Evolutionary conservation across 148 eudicot genomes (phyloP).

Genomic region (Tetragonia tetragonoides): DNA sequence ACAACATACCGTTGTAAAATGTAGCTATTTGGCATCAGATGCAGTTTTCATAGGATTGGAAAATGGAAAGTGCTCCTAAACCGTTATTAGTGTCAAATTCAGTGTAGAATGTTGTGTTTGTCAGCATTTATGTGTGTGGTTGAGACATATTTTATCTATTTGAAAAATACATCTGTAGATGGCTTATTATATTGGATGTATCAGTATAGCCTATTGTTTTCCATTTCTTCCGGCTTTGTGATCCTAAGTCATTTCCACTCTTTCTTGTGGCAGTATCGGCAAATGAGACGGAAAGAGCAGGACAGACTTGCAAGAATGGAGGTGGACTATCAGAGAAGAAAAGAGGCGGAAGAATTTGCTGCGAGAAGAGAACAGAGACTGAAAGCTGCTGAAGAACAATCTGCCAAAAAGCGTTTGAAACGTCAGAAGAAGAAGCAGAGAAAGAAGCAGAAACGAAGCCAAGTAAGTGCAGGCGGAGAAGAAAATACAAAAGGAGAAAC

Average conservation of each 20-base stretch:
- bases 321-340: conserved; percentile 71
- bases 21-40: too few relatives aligned
- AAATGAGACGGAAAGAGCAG: conserved; percentile 95
- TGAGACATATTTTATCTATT: too few relatives aligned
- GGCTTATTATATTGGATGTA: background rate
- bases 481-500: conserved; percentile 37
- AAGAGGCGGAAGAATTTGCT: conserved; percentile 71
- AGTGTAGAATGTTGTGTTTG: too few relatives aligned
- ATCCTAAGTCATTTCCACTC: background rate
- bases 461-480: conserved; percentile 38
- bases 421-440: conserved; percentile 84
- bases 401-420: conserved; percentile 87
- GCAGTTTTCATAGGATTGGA: too few relatives aligned
- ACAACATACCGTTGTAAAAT: too few relatives aligned
- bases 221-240: background rate
- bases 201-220: background rate
- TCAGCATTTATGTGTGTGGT: too few relatives aligned
- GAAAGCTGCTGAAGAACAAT: conserved; percentile 84
- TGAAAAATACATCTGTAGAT: too few relatives aligned
- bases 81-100: too few relatives aligned
- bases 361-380: conserved; percentile 74
- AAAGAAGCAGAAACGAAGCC: conserved; percentile 62
- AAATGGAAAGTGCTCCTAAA: too few relatives aligned
- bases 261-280: conserved; percentile 70
- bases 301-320: conserved; percentile 93